Percentiles rank a stretch among this genome's conserved stretches.
phyloP scores from a whole-genome alignment of 257 asterid species.

The Verbena officinalis region DNA sequence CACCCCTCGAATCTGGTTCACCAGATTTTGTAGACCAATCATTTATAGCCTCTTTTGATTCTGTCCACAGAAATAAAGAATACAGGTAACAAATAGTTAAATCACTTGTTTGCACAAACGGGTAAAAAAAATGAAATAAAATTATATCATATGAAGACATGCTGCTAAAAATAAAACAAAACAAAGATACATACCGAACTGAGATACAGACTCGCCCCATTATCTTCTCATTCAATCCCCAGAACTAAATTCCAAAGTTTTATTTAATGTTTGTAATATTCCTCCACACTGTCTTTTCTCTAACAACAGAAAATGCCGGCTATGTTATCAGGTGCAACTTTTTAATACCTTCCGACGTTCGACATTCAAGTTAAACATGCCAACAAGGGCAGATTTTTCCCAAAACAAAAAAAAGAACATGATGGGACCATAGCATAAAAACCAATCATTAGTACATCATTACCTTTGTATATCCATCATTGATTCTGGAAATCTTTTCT shows the following conservation, averaged over 20 bases:
- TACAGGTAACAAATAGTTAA: slow-evolving; percentile 11
- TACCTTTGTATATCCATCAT: slow-evolving; percentile 17
- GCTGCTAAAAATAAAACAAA: not conserved
- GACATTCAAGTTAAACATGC: slow-evolving; percentile 8
- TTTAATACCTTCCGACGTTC: not conserved
- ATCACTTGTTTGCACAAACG: slow-evolving; percentile 5
- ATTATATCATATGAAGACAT: not conserved
- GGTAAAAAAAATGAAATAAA: not conserved
- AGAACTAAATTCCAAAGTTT: not conserved
- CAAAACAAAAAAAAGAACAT: slow-evolving; percentile 6
- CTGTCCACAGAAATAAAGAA: slow-evolving; percentile 22
- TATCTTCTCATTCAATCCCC: not conserved
- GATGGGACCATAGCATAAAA: not conserved
- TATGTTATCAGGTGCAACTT: not conserved
- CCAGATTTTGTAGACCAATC: slow-evolving; percentile 9
- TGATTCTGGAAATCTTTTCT: not conserved
- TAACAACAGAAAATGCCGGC: slow-evolving; percentile 4
- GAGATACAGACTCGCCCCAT: not conserved
- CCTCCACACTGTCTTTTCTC: not conserved
- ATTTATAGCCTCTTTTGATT: not conserved
- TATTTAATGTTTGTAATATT: not conserved
- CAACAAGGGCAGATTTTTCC: not conserved
- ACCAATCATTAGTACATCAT: slow-evolving; percentile 24
- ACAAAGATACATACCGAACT: not conserved
- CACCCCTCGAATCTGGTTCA: not conserved